Base-by-base conservation (phyloP, 1,284 basidiomycete genomes). In the Cystobasidiaceae sp. region DNA sequence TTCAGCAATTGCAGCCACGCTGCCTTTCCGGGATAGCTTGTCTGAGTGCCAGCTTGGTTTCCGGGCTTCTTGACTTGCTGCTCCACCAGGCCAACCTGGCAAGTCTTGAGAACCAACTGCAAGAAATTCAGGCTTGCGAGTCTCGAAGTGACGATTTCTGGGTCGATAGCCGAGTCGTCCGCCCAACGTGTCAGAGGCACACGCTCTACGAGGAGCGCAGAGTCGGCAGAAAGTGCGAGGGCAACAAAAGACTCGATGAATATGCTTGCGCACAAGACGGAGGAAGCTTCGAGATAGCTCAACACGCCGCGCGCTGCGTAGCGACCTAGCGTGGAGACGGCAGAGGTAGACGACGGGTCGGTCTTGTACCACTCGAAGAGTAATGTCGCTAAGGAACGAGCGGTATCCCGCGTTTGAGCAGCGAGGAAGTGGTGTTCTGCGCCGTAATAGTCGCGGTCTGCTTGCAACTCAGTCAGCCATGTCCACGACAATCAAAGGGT, bases 211-310 rank as follows among this genome's bases (percentile, higher is more conserved):
- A 77, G 68, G 74, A 82, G 71, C 69, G 76, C 77, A 72, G 79
- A 73, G 67, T 78, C 76, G 30, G 79, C 74, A 65, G 77, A 69
- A 67, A 84, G 77, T 44, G 86, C 76, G 73, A 84, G 82, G 46
- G 85, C 81, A 63, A 87, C 80, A 75, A 89, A 90, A 61, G 85
- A 83, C 17, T 82, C 81, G 74, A 93, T 85, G 80, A 94, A 93
- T 13, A 87, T 84, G 21, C 85, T 84, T 3, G 92, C 89, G 6
- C 89, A 89, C 23, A 90, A 83, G 72, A 96, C 86, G 71, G 90
- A 90, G 11, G 89, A 89, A 60, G 90, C 87, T 68, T 86, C 83
- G n/a, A 96, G 81, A 77, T 88, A 91, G 88, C 91, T 90, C 60
- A 94, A 80, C 7, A 84, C 85, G 33, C 90, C 91, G 51, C 89